Evolutionary conservation across 116 monocot species (phyloP).

Genomic region (Papilionanthe hybrid): DNA sequence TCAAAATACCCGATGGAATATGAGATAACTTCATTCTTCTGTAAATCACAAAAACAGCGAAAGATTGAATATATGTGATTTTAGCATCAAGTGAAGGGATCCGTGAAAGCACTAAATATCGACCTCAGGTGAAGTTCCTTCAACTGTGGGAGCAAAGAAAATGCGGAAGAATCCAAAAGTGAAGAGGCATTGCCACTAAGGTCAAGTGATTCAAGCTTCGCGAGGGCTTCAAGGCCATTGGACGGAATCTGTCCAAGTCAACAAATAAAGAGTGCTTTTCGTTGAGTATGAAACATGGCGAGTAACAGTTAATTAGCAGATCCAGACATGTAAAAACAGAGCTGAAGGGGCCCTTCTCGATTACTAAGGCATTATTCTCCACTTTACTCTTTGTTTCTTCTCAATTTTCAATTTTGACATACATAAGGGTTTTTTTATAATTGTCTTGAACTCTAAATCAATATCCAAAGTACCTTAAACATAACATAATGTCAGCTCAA

Average conservation of each 20-base stretch:
- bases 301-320: not conserved
- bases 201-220: conserved; percentile 78
- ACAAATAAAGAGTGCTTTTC: conserved; percentile 9
- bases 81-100: not conserved
- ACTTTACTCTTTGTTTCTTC: too few species aligned
- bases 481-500: too few species aligned
- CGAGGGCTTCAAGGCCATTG: conserved; percentile 42
- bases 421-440: too few species aligned
- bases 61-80: conserved; percentile 1
- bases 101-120: conserved; percentile 2
- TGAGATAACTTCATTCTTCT: conserved; percentile 69
- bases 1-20: conserved; percentile 51
- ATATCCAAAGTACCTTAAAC: too few species aligned
- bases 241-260: conserved; percentile 57
- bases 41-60: conserved; percentile 20
- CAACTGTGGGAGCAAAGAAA: conserved; percentile 49
- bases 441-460: too few species aligned
- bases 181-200: conserved; percentile 67
- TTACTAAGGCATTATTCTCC: too few species aligned
- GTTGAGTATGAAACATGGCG: not conserved
- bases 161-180: conserved; percentile 43
- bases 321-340: not conserved
- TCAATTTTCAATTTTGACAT: too few species aligned
- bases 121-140: conserved; percentile 90
- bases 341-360: not conserved